Conservation (phyloP, 805 yeast species). For the Starmerella bombi region DNA sequence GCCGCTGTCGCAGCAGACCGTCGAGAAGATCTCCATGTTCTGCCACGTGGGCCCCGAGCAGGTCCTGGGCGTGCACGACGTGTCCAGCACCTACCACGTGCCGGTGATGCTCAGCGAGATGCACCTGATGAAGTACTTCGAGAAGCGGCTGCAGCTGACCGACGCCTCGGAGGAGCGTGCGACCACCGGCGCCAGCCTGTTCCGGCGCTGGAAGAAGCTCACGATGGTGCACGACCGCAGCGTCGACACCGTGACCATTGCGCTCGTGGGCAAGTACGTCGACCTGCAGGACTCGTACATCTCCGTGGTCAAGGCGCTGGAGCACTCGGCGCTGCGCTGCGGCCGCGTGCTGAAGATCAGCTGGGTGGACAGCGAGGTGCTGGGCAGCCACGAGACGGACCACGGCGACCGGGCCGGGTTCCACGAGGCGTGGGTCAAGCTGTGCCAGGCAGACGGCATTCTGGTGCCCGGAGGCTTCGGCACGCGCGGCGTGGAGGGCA, state of each 20-base stretch:
- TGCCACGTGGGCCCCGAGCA: constrained; percentile 98
- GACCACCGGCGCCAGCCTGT: constrained; percentile 53
- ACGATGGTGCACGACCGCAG: constrained; percentile 73
- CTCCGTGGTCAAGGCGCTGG: constrained; percentile 88
- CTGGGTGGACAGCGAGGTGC: constrained; percentile 92
- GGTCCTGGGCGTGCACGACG: constrained; percentile 93
- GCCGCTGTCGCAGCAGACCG: constrained; percentile 67
- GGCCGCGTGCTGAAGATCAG: constrained; percentile 69
- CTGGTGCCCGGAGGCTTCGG: constrained; percentile 99
- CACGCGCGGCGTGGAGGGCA: constrained; percentile 92
- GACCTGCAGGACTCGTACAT: constrained; percentile 88
- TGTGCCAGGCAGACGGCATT: constrained; percentile 91
- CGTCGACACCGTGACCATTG: constrained; percentile 79
- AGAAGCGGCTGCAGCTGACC: constrained; percentile 49
- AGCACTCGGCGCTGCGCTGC: constrained; percentile 88
- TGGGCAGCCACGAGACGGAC: constrained; percentile 48
- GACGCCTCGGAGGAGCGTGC: constrained; percentile 39
- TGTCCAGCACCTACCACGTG: constrained; percentile 92
- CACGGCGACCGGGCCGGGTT: constrained; percentile 66
- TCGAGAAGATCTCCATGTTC: constrained; percentile 94
- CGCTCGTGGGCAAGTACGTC: constrained; percentile 94
- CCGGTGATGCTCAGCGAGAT: constrained; percentile 84
- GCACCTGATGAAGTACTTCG: constrained; percentile 59
- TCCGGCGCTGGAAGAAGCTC: constrained; percentile 64
- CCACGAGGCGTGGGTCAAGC: constrained; percentile 90